phyloP scores from a whole-genome alignment of 2,329 filamentous ascomycete species.

The Colletotrichum camelliae region DNA sequence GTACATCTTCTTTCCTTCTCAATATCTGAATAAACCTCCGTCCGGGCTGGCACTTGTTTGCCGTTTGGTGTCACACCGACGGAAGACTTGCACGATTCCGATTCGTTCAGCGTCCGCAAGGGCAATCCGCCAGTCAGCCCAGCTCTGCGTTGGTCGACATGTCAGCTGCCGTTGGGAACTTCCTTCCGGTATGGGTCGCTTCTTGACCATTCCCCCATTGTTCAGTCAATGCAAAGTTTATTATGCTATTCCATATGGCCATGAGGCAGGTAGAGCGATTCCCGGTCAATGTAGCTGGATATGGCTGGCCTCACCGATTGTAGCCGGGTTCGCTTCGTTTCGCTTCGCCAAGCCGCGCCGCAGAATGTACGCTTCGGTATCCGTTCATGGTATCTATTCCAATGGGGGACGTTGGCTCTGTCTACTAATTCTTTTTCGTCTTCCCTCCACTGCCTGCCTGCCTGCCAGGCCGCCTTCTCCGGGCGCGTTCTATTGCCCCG shows the following conservation, averaged over 20 bases:
- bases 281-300: background rate
- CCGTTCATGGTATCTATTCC: constrained; percentile 19
- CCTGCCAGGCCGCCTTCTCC: background rate
- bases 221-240: constrained; percentile 11
- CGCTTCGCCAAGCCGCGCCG: background rate
- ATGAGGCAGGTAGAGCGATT: background rate
- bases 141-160: background rate
- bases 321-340: background rate
- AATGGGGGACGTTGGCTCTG: background rate
- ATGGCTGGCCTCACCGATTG: background rate
- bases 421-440: background rate
- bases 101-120: background rate
- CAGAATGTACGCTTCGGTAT: constrained; percentile 14
- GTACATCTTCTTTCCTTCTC: background rate
- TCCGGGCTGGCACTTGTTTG: background rate
- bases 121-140: background rate
- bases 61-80: background rate
- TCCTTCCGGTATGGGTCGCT: background rate
- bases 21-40: background rate
- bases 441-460: background rate
- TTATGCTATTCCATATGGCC: background rate
- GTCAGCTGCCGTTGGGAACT: background rate
- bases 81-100: background rate
- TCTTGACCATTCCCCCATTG: background rate
- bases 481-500: background rate